Conservation (phyloP, 2,329 filamentous ascomycete species). For the Cucurbitaria berberidis region DNA sequence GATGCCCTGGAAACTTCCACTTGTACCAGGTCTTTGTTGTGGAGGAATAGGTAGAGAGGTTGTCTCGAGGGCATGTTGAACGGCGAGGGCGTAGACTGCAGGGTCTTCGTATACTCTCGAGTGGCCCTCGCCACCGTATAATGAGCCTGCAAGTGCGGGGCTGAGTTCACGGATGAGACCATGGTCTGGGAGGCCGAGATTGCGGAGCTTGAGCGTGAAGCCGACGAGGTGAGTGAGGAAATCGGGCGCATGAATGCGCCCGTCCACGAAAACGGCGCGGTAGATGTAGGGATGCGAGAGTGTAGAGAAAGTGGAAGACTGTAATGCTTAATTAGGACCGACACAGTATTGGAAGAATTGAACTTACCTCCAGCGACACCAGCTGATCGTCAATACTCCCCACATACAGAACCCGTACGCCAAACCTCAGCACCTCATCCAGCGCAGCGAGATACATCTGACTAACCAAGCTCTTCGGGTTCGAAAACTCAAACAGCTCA, state of each 20-base stretch:
- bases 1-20: conserved; percentile 37
- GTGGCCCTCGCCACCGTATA: conserved; percentile 93
- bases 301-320: conserved; percentile 85
- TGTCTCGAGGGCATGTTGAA: conserved; percentile 56
- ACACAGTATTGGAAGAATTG: not conserved
- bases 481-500: conserved; percentile 92
- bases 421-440: conserved; percentile 75
- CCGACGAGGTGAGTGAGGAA: conserved; percentile 93
- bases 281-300: conserved; percentile 92
- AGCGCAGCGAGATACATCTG: conserved; percentile 80
- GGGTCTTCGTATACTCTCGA: conserved; percentile 91
- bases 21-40: conserved; percentile 26
- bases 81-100: conserved; percentile 73
- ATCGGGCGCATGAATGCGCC: conserved; percentile 87
- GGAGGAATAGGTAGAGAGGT: conserved; percentile 45
- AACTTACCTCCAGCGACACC: conserved; percentile 80
- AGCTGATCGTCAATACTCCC: conserved; percentile 97
- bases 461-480: conserved; percentile 80
- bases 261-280: conserved; percentile 94
- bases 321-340: conserved; percentile 56
- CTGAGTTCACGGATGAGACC: conserved; percentile 91
- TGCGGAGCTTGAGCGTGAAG: conserved; percentile 91
- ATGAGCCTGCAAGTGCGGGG: conserved; percentile 82
- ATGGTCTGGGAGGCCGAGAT: conserved; percentile 90
- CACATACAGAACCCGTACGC: conserved; percentile 83